Base-by-base conservation (phyloP, 306 rosid genomes). In the Castanea sativa region DNA sequence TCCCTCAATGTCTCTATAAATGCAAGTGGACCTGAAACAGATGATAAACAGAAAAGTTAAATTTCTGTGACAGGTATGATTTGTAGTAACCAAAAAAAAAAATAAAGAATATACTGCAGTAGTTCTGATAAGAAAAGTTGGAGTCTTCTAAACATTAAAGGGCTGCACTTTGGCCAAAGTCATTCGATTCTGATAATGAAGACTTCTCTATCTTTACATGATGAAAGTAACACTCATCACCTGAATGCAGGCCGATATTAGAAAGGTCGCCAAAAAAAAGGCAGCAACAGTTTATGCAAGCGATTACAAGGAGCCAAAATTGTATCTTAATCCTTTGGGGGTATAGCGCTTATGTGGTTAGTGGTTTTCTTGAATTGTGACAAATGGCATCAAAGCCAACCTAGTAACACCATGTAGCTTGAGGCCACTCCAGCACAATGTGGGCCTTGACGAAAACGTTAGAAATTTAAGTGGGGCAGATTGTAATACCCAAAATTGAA, bases 1-100 rank as follows among this genome's bases (percentile, higher is more conserved):
- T 95, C 99, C 90, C 94, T 92, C 87, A 95, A 64, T 57, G 95
- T 91, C 58, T 95, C 98, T 25, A 95, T 58, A 84, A 92, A 91
- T 53, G 94, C 93, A 89, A 81, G 83, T 52, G 97, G 90, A 83
- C 84, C 98, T 95, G 92, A 75, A 43, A 83, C 78, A 78, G 76
- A 83, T 60, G 56, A 83, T 23, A 65, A 83, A 60, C 72, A 60
- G 63, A 38, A 49, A 55, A 55, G 7, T 76, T 57, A 73, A 45
- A 38, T 71, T 49, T 77, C 41, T 19, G 60, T 15, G 19, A 49
- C 11, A 14, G 2, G 21, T 27, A 15, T 53, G 41, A 20, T 32
- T 58, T 21, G 71, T 10, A 51, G 52, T 6, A 35, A 20, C 29
- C 32, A 4, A 38, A 15, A 19, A 49, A 13, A 21, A 68, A 38